phyloP scores from a whole-genome alignment of 768 basidiomycete species.

The Psilocybe cyanescens region DNA sequence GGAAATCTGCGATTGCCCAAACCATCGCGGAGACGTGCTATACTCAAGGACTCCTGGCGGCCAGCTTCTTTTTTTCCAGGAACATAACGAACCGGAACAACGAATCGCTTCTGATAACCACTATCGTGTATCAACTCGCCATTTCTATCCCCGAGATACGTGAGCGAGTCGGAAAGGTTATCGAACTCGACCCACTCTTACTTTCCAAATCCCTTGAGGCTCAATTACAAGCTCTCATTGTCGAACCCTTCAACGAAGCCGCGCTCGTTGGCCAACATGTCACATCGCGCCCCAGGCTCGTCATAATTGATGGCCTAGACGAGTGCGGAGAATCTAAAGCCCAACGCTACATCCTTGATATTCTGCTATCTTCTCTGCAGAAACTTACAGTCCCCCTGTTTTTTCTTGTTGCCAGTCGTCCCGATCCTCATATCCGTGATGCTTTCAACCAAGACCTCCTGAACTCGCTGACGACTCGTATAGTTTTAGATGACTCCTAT shows the following conservation, averaged over 20 bases:
- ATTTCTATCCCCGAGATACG: constrained; percentile 8
- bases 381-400: constrained; percentile 9
- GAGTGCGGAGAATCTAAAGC: constrained; percentile 17
- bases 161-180: constrained; percentile 1
- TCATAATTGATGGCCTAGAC: constrained; percentile 29
- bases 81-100: constrained; percentile 8
- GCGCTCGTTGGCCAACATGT: background rate
- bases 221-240: constrained; percentile 16
- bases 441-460: constrained; percentile 14
- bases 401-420: constrained; percentile 24
- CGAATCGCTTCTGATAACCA: constrained; percentile 16
- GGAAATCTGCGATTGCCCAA: constrained; percentile 25
- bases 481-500: constrained; percentile 15
- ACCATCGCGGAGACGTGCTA: constrained; percentile 20
- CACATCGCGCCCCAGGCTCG: constrained; percentile 8
- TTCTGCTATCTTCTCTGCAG: constrained; percentile 4
- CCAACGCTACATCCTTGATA: constrained; percentile 16
- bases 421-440: constrained; percentile 20
- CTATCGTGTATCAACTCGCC: constrained; percentile 22
- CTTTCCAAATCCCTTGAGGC: constrained; percentile 8
- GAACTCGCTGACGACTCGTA: constrained; percentile 1
- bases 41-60: background rate
- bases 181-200: constrained; percentile 16
- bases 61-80: constrained; percentile 25
- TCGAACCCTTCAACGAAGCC: constrained; percentile 13